Percentiles rank a stretch among this genome's conserved stretches.
phyloP scores from a whole-genome alignment of 768 basidiomycete species.

The Hysterangium stoloniferum region DNA sequence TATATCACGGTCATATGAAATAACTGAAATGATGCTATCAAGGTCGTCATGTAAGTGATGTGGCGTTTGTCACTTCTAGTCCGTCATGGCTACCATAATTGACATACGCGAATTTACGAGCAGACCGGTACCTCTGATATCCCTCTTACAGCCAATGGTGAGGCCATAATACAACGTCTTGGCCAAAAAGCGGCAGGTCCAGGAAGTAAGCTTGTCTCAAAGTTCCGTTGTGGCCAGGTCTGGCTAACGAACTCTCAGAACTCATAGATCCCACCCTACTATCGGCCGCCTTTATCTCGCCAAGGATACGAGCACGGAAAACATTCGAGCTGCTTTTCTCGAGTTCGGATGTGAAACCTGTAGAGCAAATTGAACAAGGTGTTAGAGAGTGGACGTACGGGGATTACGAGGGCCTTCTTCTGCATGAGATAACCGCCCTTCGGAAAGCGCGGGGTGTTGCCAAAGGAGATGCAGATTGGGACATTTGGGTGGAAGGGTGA shows the following conservation, averaged over 20 bases:
- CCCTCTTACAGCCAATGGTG: conserved; percentile 35
- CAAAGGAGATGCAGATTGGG: conserved; percentile 27
- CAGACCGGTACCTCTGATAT: conserved; percentile 37
- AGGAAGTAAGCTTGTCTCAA: conserved; percentile 22
- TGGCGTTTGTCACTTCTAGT: neutral
- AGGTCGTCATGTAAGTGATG: conserved; percentile 2
- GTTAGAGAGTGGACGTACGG: conserved; percentile 33
- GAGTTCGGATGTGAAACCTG: conserved; percentile 9
- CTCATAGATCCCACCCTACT: conserved; percentile 33
- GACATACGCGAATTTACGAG: neutral
- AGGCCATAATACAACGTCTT: conserved; percentile 28
- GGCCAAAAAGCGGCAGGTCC: conserved; percentile 30
- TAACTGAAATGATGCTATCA: neutral
- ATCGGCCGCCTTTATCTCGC: conserved; percentile 31
- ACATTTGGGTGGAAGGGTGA: conserved; percentile 32
- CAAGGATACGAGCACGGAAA: conserved; percentile 31
- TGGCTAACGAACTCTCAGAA: conserved; percentile 17
- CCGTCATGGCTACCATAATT: neutral
- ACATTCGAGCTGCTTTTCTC: conserved; percentile 32
- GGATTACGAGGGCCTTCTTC: conserved; percentile 24
- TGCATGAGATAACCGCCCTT: conserved; percentile 9
- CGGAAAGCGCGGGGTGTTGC: conserved; percentile 20
- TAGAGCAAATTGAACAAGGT: conserved; percentile 3
- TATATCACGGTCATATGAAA: neutral
- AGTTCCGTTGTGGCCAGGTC: neutral